Percentiles rank a stretch among this genome's conserved stretches.
These are phyloP conservation scores for Boletales sp. DNA, from an alignment of 768 basidiomycete species.

Conservation along the genomic window DNA sequence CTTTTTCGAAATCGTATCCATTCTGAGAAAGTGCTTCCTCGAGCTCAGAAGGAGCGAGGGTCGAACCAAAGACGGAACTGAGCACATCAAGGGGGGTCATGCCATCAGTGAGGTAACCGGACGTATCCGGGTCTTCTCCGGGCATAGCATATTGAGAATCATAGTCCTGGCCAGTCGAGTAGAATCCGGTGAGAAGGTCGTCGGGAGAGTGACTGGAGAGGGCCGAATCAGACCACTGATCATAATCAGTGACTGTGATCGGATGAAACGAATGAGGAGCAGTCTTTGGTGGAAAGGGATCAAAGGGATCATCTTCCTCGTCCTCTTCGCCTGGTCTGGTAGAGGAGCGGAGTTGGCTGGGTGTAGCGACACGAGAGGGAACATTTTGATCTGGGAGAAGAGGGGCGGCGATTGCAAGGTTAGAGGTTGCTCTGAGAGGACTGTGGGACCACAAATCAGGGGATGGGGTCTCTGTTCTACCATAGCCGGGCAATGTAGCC, in stretches of 20 bases:
- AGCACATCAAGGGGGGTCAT: slow-evolving; percentile 99
- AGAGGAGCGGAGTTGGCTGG: slow-evolving; percentile 68
- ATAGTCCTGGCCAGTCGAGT: slow-evolving; percentile 28
- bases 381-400: slow-evolving; percentile 68
- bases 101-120: slow-evolving; percentile 72
- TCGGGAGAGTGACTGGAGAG: slow-evolving; percentile 52
- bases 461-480: slow-evolving; percentile 76
- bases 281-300: slow-evolving; percentile 56
- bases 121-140: slow-evolving; percentile 47
- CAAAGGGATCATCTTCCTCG: slow-evolving; percentile 84
- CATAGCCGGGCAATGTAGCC: slow-evolving; percentile 44
- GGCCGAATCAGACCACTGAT: slow-evolving; percentile 55
- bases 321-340: slow-evolving; percentile 56
- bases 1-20: slow-evolving; percentile 91
- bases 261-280: slow-evolving; percentile 59
- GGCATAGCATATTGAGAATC: slow-evolving; percentile 30
- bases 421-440: slow-evolving; percentile 67
- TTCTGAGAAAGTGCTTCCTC: slow-evolving; percentile 88
- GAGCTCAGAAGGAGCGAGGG: slow-evolving; percentile 84
- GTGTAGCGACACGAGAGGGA: slow-evolving; percentile 54
- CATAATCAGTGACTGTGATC: slow-evolving; percentile 60
- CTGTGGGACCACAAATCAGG: slow-evolving; percentile 86
- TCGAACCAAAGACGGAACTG: slow-evolving; percentile 87
- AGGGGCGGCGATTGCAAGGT: slow-evolving; percentile 89
- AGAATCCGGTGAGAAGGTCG: slow-evolving; percentile 37